A percentile compares a stretch with the other conserved stretches of the same genome.
Evolutionary conservation across 768 basidiomycete genomes (phyloP).

Genomic region (Multifurca ochricompacta): DNA sequence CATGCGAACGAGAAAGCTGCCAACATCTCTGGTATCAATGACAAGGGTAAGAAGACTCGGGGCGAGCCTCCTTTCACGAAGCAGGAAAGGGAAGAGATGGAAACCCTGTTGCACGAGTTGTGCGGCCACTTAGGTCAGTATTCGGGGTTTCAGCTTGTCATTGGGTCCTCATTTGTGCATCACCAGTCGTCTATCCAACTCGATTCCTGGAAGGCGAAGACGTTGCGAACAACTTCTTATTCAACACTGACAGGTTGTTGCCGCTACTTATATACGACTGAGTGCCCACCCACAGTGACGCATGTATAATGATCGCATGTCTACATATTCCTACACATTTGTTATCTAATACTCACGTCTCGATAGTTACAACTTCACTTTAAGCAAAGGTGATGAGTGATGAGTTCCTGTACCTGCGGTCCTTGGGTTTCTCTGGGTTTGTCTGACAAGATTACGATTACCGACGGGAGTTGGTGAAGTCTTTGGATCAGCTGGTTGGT

Average conservation of each 20-base stretch:
- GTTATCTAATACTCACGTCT: background rate
- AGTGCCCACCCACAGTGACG: constrained; percentile 7
- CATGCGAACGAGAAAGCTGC: background rate
- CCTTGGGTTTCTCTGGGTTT: too few relatives aligned
- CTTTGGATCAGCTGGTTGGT: too few relatives aligned
- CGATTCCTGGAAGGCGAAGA: constrained; percentile 93
- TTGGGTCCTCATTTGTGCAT: background rate
- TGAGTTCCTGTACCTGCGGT: too few relatives aligned
- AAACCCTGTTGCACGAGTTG: constrained; percentile 62
- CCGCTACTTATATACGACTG: constrained; percentile 73
- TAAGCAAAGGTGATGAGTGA: too few relatives aligned
- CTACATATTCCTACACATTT: background rate
- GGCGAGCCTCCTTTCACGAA: constrained; percentile 66
- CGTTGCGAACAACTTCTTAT: constrained; percentile 84
- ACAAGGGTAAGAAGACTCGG: constrained; percentile 34
- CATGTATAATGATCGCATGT: background rate
- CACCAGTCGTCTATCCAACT: constrained; percentile 72
- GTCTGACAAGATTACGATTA: too few relatives aligned
- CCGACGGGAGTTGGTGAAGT: too few relatives aligned
- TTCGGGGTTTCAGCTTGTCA: background rate
- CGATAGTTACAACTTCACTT: too few relatives aligned
- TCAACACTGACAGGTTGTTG: constrained; percentile 75
- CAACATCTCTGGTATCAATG: constrained; percentile 22
- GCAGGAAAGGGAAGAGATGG: constrained; percentile 87
- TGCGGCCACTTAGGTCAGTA: constrained; percentile 80